Evolutionary conservation across 768 basidiomycete species (phyloP), one percentile per base, ranked within the genome.

Genomic region (Amanita muscaria): DNA sequence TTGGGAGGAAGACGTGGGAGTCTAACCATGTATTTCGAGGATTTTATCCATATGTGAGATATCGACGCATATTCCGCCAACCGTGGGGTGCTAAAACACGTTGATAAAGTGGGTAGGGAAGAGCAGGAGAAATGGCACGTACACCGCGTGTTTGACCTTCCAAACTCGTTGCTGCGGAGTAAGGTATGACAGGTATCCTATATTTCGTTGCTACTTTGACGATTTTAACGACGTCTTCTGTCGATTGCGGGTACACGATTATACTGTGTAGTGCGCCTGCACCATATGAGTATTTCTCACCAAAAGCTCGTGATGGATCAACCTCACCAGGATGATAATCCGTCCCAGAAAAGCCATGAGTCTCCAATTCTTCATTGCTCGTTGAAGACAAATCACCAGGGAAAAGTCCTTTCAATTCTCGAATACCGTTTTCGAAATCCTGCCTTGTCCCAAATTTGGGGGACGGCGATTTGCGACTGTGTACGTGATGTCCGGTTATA

Each of bases 191-290:
- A 0, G 91, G 91, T 65, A 92, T 82, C 21, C 68, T 69, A 62
- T 80, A 83, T 59, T 80, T 80, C 31, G 70, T 73, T 2, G 90
- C 84, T 36, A 85, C 71, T 47, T 82, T 76, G 38, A 93, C 83
- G 38, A 90, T 72, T 51, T 76, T 71, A 31, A 83, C 80, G 1
- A 94, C 88, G 52, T 94, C 89, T 50, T 87, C 83, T 0, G 90
- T 92, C 19, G 68, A 73, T 14, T 60, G 53, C 0, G 83, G 82
- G 53, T 77, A 81, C 2, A 84, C 76, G 1, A 85, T 71, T 5
- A 83, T 78, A 31, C 69, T 77, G 38, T 79, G 82, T 5, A 57
- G 53, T 23, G 60, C 55, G 38, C 62, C 76, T 15, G 19, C 43
- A 32, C 23, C 32, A 12, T 23, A 24, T 4, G 14, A 5, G n/a